Evolutionary conservation across 768 basidiomycete genomes (phyloP), one percentile per base, ranked within the genome.

Genomic region (Termitomyces heimii): DNA sequence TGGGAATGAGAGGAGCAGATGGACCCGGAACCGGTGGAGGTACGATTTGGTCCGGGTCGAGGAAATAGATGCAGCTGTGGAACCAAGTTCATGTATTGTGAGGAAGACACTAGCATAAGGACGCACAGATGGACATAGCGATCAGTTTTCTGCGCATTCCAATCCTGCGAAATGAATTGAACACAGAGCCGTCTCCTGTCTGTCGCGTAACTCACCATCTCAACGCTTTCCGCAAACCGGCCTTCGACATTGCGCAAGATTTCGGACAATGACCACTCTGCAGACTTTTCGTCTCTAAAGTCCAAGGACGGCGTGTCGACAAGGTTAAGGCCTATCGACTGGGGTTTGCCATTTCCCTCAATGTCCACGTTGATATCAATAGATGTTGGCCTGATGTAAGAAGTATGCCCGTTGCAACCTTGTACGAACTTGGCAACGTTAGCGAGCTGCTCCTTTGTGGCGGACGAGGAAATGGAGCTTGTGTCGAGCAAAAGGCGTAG

Each of bases 401-500:
- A 75, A 53, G 89, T 92, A 69, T 86, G 87, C 37, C 82, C 80
- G 62, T 77, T 82, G 74, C 73, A 87, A 53, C 85, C 86, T 66
- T 89, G 88, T 18, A 89, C 85, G 71, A 92, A 91, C 73, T 86
- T 88, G 62, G 89, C 89, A 68, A 90, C 84, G 67, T 84, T 84
- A 53, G 82, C 81, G 62, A 89, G 83, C 76, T 93, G 89, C 66
- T 89, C 89, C 67, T 83, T 85, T 48, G 82, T 77, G 54, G 83
- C 81, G 22, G 75, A 68, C 40, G 79, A 73, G 14, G 88, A 81
- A 66, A 92, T 76, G 68, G 81, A 75, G 75, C 81, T 81, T 62
- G 92, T 90, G 77, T 92, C 89, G 70, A 92, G 82, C 62, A 94
- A 79, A 66, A 92, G 87, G 56, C 89, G 84, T 67, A 92, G 85